phyloP scores from a whole-genome alignment of 208 protist genomes.

The Wallacemonas sp. region DNA sequence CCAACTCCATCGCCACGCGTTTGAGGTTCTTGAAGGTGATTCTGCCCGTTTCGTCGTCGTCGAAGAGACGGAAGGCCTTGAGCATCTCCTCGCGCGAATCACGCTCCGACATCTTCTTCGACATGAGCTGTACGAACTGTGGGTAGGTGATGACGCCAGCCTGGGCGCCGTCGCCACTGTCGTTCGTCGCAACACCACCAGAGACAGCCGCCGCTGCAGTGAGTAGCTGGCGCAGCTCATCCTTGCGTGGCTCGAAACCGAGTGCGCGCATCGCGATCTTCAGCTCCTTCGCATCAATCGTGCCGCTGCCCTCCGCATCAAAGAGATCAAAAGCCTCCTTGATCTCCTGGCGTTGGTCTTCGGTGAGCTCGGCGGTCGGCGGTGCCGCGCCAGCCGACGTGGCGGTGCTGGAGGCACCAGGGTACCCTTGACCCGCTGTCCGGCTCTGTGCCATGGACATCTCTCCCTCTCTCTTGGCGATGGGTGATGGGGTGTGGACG shows the following conservation, averaged over 20 bases:
- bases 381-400: constrained; percentile 6
- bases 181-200: constrained; percentile 7
- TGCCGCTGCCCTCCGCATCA: constrained; percentile 94
- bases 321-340: constrained; percentile 97
- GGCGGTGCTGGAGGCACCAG: not conserved
- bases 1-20: constrained; percentile 93
- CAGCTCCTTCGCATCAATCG: constrained; percentile 92
- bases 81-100: constrained; percentile 94
- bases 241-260: constrained; percentile 94
- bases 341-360: constrained; percentile 91
- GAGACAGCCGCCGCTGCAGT: not conserved
- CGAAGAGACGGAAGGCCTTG: constrained; percentile 96
- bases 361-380: constrained; percentile 45
- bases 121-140: constrained; percentile 90
- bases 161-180: constrained; percentile 18
- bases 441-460: too few relatives aligned
- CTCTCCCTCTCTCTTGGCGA: too few relatives aligned
- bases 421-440: not conserved
- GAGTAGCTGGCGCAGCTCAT: constrained; percentile 91
- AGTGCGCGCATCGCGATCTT: constrained; percentile 94
- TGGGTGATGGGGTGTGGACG: too few relatives aligned
- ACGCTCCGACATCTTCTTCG: constrained; percentile 82
- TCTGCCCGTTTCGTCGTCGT: constrained; percentile 93
- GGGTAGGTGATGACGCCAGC: constrained; percentile 73
- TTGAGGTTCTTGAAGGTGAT: constrained; percentile 98